phyloP scores from a whole-genome alignment of 192 early-diverging fungal species.

The Kappamyces sp. region DNA sequence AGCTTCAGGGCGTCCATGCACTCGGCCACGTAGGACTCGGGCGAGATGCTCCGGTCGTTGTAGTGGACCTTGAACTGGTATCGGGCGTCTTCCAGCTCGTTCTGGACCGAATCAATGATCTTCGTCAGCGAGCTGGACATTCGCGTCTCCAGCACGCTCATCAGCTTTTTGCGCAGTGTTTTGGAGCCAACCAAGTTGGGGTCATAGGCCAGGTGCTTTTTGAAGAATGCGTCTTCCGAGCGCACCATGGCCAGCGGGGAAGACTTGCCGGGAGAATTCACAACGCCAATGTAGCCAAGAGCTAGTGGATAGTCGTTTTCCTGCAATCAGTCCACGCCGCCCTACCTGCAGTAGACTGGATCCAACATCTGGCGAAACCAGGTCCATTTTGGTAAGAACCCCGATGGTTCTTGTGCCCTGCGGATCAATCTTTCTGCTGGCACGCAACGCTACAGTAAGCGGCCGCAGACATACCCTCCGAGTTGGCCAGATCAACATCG shows the following conservation, averaged over 20 bases:
- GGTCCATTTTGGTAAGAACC: slow-evolving; percentile 96
- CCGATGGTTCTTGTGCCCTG: slow-evolving; percentile 92
- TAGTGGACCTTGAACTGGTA: slow-evolving; percentile 99
- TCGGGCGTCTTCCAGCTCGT: slow-evolving; percentile 87
- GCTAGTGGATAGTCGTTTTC: slow-evolving; percentile 92
- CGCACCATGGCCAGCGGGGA: slow-evolving; percentile 31
- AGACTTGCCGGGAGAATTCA: slow-evolving; percentile 56
- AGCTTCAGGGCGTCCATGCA: slow-evolving; percentile 90
- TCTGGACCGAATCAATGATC: slow-evolving; percentile 90
- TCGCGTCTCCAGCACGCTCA: slow-evolving; percentile 84
- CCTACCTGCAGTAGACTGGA: slow-evolving; percentile 60
- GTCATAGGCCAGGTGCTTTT: slow-evolving; percentile 45
- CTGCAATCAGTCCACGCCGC: slow-evolving; percentile 5
- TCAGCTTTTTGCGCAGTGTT: slow-evolving; percentile 79
- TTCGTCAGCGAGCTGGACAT: slow-evolving; percentile 79
- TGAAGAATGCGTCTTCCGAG: slow-evolving; percentile 58
- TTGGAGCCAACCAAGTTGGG: slow-evolving; percentile 77
- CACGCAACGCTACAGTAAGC: slow-evolving; percentile 61
- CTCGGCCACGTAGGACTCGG: slow-evolving; percentile 94
- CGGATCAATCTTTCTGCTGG: slow-evolving; percentile 95
- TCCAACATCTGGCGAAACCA: slow-evolving; percentile 74
- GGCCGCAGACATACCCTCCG: slow-evolving; percentile 57
- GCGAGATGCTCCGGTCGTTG: slow-evolving; percentile 90
- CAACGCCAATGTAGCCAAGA: slow-evolving; percentile 94
- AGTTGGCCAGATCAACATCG: slow-evolving; percentile 97